Conservation (phyloP, 106 monocot species). For the Dendrobium officinale region DNA sequence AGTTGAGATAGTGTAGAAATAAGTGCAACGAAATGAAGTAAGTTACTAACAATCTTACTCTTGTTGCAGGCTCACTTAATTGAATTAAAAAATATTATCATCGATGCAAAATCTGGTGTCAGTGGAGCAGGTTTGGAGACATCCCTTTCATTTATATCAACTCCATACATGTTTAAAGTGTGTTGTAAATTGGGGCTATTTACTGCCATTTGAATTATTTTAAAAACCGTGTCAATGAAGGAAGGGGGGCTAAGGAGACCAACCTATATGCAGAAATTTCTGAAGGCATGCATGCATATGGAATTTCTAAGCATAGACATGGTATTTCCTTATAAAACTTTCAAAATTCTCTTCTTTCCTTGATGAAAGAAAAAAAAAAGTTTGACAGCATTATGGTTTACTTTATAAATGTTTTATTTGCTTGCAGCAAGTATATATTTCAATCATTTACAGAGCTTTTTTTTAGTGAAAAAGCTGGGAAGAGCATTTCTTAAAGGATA, state of each 20-base stretch:
- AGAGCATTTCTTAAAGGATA: neutral
- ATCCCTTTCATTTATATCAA: neutral
- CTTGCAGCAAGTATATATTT: neutral
- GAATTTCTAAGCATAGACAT: constrained; percentile 84
- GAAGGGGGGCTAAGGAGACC: constrained; percentile 93
- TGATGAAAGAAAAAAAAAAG: no score
- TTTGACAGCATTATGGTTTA: neutral
- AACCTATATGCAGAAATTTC: constrained; percentile 91
- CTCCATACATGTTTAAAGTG: neutral
- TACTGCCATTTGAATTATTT: neutral
- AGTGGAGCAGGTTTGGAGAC: constrained; percentile 82
- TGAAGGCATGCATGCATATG: constrained; percentile 91
- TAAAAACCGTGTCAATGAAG: constrained; percentile 25
- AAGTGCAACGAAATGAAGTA: neutral
- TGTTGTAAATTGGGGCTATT: neutral
- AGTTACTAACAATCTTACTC: neutral
- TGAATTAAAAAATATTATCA: constrained; percentile 73
- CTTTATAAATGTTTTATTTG: neutral
- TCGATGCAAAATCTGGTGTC: constrained; percentile 97
- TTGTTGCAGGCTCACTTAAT: constrained; percentile 56
- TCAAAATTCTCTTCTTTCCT: neutral
- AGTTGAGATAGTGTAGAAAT: neutral
- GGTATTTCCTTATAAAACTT: constrained; percentile 32
- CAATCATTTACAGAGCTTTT: neutral
- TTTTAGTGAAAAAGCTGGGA: neutral